Conservation (phyloP, 192 early-diverging fungal species). For the Cladochytrium replicatum region DNA sequence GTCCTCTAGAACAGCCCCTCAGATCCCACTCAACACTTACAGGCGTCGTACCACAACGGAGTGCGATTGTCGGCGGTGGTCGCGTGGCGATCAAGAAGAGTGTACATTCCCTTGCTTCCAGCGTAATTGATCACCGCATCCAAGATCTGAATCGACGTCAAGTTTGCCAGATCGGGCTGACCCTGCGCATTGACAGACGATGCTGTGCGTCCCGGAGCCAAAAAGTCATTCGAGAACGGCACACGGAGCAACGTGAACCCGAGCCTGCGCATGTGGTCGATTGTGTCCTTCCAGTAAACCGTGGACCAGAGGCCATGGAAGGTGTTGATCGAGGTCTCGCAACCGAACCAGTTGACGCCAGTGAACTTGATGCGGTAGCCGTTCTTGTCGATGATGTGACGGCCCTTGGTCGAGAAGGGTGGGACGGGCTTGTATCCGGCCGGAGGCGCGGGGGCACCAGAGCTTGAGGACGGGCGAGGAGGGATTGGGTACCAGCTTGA, state of each 20-base stretch:
- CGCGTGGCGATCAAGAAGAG: conserved; percentile 20
- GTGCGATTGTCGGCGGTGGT: conserved; percentile 14
- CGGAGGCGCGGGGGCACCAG: not conserved
- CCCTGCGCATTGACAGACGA: conserved; percentile 11
- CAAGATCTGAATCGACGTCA: conserved; percentile 13
- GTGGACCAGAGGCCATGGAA: conserved; percentile 14
- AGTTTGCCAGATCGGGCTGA: conserved; percentile 18
- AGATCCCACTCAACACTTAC: too few relatives aligned
- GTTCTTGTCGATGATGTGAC: conserved; percentile 9
- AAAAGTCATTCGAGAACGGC: conserved; percentile 22
- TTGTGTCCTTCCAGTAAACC: conserved; percentile 2
- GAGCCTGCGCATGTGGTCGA: conserved; percentile 2
- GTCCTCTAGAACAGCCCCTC: too few relatives aligned
- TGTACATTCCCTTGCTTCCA: conserved; percentile 8
- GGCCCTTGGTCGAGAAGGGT: conserved; percentile 5
- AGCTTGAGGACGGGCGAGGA: not conserved
- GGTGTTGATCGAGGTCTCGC: conserved; percentile 5
- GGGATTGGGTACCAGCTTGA: not conserved
- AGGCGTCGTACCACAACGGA: conserved; percentile 20
- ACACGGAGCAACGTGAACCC: conserved; percentile 20
- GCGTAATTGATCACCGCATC: conserved; percentile 21
- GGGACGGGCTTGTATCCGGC: not conserved
- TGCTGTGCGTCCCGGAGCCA: not conserved
- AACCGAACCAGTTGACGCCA: conserved; percentile 15
- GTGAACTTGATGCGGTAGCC: conserved; percentile 11